These are phyloP conservation scores for Clonostachys rosea DNA, from an alignment of 2,329 filamentous ascomycete species.

Conservation along the genomic window DNA sequence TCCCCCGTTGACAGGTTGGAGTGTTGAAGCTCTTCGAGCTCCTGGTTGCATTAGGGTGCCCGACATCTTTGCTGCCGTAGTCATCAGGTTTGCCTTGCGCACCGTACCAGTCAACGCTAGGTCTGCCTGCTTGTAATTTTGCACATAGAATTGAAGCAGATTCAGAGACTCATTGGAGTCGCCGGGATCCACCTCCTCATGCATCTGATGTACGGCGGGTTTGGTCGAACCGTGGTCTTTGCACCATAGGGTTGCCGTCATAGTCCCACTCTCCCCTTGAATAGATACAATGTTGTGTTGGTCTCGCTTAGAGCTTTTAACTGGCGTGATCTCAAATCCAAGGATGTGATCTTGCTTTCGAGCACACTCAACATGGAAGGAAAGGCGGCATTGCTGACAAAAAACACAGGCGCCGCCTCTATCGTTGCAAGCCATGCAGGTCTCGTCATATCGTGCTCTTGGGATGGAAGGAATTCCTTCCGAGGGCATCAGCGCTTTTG, in stretches of 20 bases:
- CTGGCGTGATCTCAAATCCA: constrained; percentile 84
- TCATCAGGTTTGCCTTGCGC: constrained; percentile 80
- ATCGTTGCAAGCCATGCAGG: constrained; percentile 80
- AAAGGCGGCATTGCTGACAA: constrained; percentile 68
- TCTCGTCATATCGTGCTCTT: constrained; percentile 65
- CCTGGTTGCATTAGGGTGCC: constrained; percentile 20
- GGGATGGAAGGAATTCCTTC: constrained; percentile 88
- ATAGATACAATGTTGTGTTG: constrained; percentile 75
- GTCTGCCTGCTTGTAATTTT: constrained; percentile 93
- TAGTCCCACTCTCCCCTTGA: constrained; percentile 74
- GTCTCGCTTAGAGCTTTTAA: constrained; percentile 85
- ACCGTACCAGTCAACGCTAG: constrained; percentile 85
- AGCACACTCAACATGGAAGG: constrained; percentile 87
- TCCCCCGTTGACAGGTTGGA: constrained; percentile 21
- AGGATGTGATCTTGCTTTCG: constrained; percentile 77
- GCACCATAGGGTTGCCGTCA: constrained; percentile 87
- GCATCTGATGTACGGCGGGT: constrained; percentile 70
- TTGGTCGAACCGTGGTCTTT: constrained; percentile 77
- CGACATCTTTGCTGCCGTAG: constrained; percentile 54
- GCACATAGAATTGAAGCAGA: constrained; percentile 80
- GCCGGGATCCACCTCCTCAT: constrained; percentile 65
- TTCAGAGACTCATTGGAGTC: constrained; percentile 61
- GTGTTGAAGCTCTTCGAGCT: constrained; percentile 53
- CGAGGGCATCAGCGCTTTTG: constrained; percentile 74
- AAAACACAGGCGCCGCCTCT: constrained; percentile 73